Base-by-base conservation (phyloP, 768 basidiomycete species). In the Phaeolepiota aurea region DNA sequence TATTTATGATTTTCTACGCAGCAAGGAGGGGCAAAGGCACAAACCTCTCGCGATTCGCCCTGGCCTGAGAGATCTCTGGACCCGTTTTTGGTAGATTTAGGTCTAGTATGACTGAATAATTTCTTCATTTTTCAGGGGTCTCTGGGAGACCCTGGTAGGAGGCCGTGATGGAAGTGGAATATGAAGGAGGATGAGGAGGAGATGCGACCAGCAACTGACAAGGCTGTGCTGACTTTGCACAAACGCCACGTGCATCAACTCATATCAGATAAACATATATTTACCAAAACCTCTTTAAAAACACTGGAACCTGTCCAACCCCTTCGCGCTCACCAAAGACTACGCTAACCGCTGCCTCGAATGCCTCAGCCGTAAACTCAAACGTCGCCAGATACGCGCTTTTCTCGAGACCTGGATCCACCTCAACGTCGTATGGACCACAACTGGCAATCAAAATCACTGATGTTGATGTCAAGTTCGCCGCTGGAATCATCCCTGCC, bases 381-480 rank as follows among this genome's bases (percentile, higher is more conserved):
- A 76, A 81, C 32, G 73, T 74, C 13, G 64, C 70, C 2, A 82
- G 47, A 23, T 68, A 74, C 16, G 63, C 58, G 0, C 56, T 55
- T 45, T 47, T 52, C 1, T 50, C 51, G 3, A 48, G 44, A 9
- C 58, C 53, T 12, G 38, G 32, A 22, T 56, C 48, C 5, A 52
- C 57, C 11, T 66, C 57, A 9, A 79, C 42, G 45, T 84, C 81
- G 48, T 83, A 85, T 20, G 82, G 82, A n/a, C 69, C 74, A 50
- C 80, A 80, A 25, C 76, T 80, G 14, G 76, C 69, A 0, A 84
- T 45, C 11, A 82, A 53, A 1, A 79, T 62, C 22, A 79, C 54
- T 13, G 61, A 59, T 13, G 58, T 50, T 1, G 20, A 40, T 2
- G 5, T 41, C 14, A 44, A 56, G 32, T 51, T 45, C 40, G 48